Evolutionary conservation across 305 asterid species (phyloP), one percentile per base, ranked within the genome.

Genomic region (Plantago lanceolata): DNA sequence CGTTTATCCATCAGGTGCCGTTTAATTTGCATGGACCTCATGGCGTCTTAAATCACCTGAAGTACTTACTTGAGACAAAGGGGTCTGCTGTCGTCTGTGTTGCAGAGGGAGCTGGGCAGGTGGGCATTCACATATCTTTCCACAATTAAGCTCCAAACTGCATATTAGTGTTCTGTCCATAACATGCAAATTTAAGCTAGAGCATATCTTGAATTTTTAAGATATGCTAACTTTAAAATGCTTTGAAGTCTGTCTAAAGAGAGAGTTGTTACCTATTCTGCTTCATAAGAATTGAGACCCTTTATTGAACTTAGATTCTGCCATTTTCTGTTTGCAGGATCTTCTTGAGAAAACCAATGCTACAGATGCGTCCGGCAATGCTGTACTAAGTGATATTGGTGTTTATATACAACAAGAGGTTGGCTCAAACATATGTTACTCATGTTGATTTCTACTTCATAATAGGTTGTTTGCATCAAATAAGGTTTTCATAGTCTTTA

Each of bases 51-150:
- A 78, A 70, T 56, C 97, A 93, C 79, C 83, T 89, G 45, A 85
- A 84, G 79, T 83, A 93, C 80, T 87, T 93, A 49, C 86, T 89
- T 5, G 95, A 85, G 72, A 80, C 87, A 37, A 89, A 89, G 82
- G 97, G 97, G 69, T 93, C 96, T 63, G 98, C 97, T 8, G 98
- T 93, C 40, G 78, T 93, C 66, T 93, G 98, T 79, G 88, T 81
- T 69, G 98, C 98, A 16, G 98, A 93, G 78, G 98, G 98, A 73
- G 97, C 96, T 73, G 98, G 97, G 47, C 96, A 89, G 92, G 98
- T 87, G 49, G 78, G 79, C 63, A 18, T 54, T 57, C 45, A 5
- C 40, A 33, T 66, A 9, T n/a, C 67, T 48, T 47, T 68, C 33
- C 43, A 44, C 63, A 58, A 68, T 57, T 45, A 48, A 33, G 61